A percentile compares a stretch with the other conserved stretches of the same genome.
phyloP scores from a whole-genome alignment of 2,329 filamentous ascomycete species.

The Fusarium sp. region DNA sequence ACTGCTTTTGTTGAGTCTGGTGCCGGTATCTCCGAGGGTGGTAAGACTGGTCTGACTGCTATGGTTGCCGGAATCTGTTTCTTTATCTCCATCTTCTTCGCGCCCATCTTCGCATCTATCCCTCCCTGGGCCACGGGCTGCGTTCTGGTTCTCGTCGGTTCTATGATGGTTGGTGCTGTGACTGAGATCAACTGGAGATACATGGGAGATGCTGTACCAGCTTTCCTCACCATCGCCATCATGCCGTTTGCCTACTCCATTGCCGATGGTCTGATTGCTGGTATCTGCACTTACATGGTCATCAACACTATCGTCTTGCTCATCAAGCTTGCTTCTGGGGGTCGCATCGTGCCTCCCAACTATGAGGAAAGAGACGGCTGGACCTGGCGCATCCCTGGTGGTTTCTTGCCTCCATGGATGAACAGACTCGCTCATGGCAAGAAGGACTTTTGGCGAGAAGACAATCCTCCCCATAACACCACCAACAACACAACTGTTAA shows the following conservation, averaged over 20 bases:
- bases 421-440: conserved; percentile 72
- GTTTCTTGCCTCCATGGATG: conserved; percentile 80
- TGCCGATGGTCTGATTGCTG: conserved; percentile 85
- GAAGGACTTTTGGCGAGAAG: conserved; percentile 75
- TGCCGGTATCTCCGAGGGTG: conserved; percentile 88
- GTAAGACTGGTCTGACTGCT: conserved; percentile 84
- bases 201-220: conserved; percentile 83
- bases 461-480: conserved; percentile 30
- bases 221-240: conserved; percentile 83
- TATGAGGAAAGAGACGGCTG: conserved; percentile 82
- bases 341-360: conserved; percentile 78
- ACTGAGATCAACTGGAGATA: conserved; percentile 91
- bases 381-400: conserved; percentile 81
- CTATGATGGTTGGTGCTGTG: conserved; percentile 83
- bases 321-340: conserved; percentile 72
- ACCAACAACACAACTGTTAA: conserved; percentile 31
- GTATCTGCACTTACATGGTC: conserved; percentile 79
- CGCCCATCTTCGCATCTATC: conserved; percentile 89
- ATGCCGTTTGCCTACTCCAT: conserved; percentile 95
- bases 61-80: conserved; percentile 84
- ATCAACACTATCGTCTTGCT: conserved; percentile 79
- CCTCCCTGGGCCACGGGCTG: conserved; percentile 90
- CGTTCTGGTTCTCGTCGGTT: conserved; percentile 88
- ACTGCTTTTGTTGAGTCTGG: conserved; percentile 92
- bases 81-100: conserved; percentile 89